phyloP scores from a whole-genome alignment of 805 yeast genomes.

The Hanseniaspora valbyensis region DNA sequence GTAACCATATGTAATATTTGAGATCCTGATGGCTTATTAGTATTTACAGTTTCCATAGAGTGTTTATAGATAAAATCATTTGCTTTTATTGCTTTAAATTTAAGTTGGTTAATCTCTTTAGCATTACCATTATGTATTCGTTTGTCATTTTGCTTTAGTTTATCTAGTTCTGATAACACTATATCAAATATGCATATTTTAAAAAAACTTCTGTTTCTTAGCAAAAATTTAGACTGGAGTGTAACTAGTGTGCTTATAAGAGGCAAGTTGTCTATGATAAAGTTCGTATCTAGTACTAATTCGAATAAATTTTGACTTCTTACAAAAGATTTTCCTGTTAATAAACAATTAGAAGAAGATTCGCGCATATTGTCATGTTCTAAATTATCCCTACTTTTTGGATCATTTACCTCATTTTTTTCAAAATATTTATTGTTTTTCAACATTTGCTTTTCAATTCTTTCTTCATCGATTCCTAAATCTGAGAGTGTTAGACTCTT shows the following conservation, averaged over 20 bases:
- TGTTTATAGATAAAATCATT: slow-evolving; percentile 11
- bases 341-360: neutral
- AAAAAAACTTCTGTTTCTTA: neutral
- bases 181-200: slow-evolving; percentile 14
- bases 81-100: slow-evolving; percentile 10
- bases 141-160: neutral
- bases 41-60: neutral
- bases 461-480: too few relatives aligned
- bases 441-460: too few relatives aligned
- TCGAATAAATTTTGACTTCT: neutral
- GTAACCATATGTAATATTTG: neutral
- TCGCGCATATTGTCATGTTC: neutral
- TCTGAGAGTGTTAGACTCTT: too few relatives aligned
- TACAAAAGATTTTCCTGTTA: neutral
- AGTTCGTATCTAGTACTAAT: slow-evolving; percentile 8
- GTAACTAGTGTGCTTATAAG: neutral
- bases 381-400: neutral
- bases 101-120: neutral
- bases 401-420: too few relatives aligned
- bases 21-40: neutral
- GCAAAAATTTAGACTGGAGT: neutral
- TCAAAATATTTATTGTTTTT: too few relatives aligned
- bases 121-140: neutral
- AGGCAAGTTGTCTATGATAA: slow-evolving; percentile 2
- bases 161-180: slow-evolving; percentile 12